These are phyloP conservation scores for Stevia rebaudiana DNA, from an alignment of 140 eudicot genomes.

Conservation along the genomic window DNA sequence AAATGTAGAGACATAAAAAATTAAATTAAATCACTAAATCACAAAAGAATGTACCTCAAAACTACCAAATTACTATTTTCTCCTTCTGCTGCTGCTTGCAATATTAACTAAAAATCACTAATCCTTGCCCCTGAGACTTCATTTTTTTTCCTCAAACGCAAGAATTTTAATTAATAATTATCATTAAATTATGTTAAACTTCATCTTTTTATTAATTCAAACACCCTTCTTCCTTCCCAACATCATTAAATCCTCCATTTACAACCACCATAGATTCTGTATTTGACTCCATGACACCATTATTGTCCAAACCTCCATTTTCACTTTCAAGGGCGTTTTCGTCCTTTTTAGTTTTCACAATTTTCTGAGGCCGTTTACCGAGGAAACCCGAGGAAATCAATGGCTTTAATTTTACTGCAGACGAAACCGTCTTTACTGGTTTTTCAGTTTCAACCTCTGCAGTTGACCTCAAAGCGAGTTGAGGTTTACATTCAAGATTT, in stretches of 20 bases:
- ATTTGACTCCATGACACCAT: conserved; percentile 4
- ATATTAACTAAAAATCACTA: conserved; percentile 19
- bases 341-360: conserved; percentile 13
- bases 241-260: conserved; percentile 11
- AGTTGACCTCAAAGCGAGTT: conserved; percentile 1
- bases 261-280: conserved; percentile 6
- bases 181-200: conserved; percentile 21
- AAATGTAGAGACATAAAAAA: conserved; percentile 22
- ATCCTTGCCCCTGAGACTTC: conserved; percentile 32
- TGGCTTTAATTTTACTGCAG: conserved; percentile 43
- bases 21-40: conserved; percentile 19
- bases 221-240: conserved; percentile 10
- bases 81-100: conserved; percentile 3
- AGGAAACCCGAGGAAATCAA: conserved; percentile 52
- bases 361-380: conserved; percentile 29
- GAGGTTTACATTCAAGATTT: background rate
- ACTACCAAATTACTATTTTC: conserved; percentile 17
- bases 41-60: conserved; percentile 18
- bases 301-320: conserved; percentile 16
- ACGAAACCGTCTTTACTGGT: conserved; percentile 15
- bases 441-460: conserved; percentile 16
- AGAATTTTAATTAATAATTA: conserved; percentile 5
- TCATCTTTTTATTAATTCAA: background rate
- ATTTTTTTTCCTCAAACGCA: conserved; percentile 28
- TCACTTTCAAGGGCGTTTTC: conserved; percentile 2